A percentile compares a stretch with the other conserved stretches of the same genome.
Conservation (phyloP, 2,329 filamentous ascomycete genomes). For the Ceratocystiopsis sp. region DNA sequence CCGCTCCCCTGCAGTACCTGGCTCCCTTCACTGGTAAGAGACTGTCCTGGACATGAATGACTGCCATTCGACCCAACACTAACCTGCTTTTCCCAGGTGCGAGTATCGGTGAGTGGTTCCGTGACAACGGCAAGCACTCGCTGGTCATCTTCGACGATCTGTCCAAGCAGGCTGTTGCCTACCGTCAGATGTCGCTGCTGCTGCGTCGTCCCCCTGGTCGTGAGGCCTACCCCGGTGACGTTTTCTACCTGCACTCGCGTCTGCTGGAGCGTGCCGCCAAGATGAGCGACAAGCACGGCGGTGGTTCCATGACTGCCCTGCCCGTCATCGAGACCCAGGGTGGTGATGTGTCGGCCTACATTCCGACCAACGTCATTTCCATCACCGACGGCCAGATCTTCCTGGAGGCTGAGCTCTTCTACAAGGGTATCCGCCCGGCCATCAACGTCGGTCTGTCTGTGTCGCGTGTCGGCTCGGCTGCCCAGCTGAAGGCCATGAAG, state of each 20-base stretch:
- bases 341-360: slow-evolving; percentile 99
- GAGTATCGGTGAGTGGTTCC: slow-evolving; percentile 42
- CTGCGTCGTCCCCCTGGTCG: slow-evolving; percentile 94
- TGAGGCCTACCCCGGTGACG: slow-evolving; percentile 98
- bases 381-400: slow-evolving; percentile 99
- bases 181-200: slow-evolving; percentile 97
- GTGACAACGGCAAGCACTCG: slow-evolving; percentile 75
- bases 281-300: slow-evolving; percentile 90
- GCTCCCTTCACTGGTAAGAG: slow-evolving; percentile 63
- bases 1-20: slow-evolving; percentile 84
- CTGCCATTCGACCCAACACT: too few relatives aligned
- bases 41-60: too few relatives aligned
- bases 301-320: slow-evolving; percentile 91
- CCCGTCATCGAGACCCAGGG: slow-evolving; percentile 99
- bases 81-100: slow-evolving; percentile 20
- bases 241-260: slow-evolving; percentile 99
- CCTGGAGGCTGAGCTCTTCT: slow-evolving; percentile 98
- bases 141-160: slow-evolving; percentile 89
- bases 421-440: slow-evolving; percentile 99
- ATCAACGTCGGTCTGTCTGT: slow-evolving; percentile 99
- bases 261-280: slow-evolving; percentile 98
- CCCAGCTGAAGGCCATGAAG: slow-evolving; percentile 99
- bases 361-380: slow-evolving; percentile 99
- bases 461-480: slow-evolving; percentile 97
- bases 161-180: slow-evolving; percentile 93